Conservation (phyloP, 345 rosid genomes). For the Arabis alpina region DNA sequence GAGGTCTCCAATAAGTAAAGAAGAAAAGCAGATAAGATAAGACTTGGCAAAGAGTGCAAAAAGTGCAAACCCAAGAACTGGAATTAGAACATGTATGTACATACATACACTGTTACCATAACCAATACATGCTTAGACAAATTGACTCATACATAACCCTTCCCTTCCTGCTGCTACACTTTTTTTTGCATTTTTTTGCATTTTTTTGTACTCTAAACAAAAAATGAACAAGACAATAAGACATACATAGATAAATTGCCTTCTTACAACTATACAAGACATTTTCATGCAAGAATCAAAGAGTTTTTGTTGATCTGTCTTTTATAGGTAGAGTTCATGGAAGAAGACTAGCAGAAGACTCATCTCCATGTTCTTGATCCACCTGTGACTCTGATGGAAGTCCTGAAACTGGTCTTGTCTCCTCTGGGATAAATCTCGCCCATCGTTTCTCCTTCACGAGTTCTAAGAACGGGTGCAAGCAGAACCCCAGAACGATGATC, state of each 20-base stretch:
- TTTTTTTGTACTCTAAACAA: too few relatives aligned
- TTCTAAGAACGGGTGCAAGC: constrained; percentile 58
- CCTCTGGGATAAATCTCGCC: constrained; percentile 48
- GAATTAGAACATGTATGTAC: too few relatives aligned
- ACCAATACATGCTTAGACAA: too few relatives aligned
- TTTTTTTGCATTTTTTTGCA: too few relatives aligned
- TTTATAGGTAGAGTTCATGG: constrained; percentile 23
- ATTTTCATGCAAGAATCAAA: constrained; percentile 20
- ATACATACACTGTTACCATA: too few relatives aligned
- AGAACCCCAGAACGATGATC: constrained; percentile 60
- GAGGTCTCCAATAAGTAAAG: too few relatives aligned
- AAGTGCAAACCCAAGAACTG: too few relatives aligned
- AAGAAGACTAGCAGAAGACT: constrained; percentile 60
- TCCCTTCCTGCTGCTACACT: too few relatives aligned
- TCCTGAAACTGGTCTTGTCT: constrained; percentile 24
- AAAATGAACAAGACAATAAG: too few relatives aligned
- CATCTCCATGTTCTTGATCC: constrained; percentile 54
- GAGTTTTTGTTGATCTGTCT: constrained; percentile 11
- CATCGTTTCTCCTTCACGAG: constrained; percentile 61
- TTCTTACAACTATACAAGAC: constrained; percentile 31
- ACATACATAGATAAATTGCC: constrained; percentile 11
- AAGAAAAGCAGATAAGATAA: too few relatives aligned
- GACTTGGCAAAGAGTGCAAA: too few relatives aligned
- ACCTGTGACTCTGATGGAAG: constrained; percentile 31
- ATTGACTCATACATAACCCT: too few relatives aligned